Base-by-base conservation (phyloP, 2,329 filamentous ascomycete species). In the Botrytis paeoniae region DNA sequence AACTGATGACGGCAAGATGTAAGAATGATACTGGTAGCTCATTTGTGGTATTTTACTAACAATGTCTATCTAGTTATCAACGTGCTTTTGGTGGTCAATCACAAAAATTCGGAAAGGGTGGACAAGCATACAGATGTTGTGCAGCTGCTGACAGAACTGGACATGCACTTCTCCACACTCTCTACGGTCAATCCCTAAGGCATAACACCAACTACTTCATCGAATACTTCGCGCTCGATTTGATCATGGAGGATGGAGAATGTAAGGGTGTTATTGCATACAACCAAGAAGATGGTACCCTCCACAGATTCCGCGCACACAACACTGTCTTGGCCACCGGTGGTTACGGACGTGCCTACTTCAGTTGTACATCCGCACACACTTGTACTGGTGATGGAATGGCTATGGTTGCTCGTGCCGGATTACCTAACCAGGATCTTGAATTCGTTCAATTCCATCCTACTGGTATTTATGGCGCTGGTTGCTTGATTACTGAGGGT, bases 1-100 rank as follows among this genome's bases (percentile, higher is more conserved):
- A 89, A 98, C 95, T 29, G 94, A 97, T 82, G 95, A 98, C 80
- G 96, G 96, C 82, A 95, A 92, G 84, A 98, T 98, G 91, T 93
- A 83, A 85, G 89, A 69, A 25, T 29, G 6, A 39, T 20, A 20
- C 32, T 22, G 25, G 45, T 29, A 39, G 48, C 45, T 41, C 45
- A 54, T 54, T 16, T 54, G 39, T 39, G 45, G 62, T 20, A 41
- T 8, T 29, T 41, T 75, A 60, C 78, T 80, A 70, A 79, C 75
- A 64, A 29, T 35, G 70, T 60, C 79, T 7, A 41, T 54, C 35
- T 68, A 93, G 91, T 48, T 86, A 86, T 75, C 85, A 86, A 75
- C 80, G 85, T 48, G 84, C 85, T 20, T 77, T 86, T 9, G 84
- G 85, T 25, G 85, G 85, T 2, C 85, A 86, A 79, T 83, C 82